These are phyloP conservation scores for Simplicillium aogashimaense DNA, from an alignment of 2,329 filamentous ascomycete species.

Conservation along the genomic window DNA sequence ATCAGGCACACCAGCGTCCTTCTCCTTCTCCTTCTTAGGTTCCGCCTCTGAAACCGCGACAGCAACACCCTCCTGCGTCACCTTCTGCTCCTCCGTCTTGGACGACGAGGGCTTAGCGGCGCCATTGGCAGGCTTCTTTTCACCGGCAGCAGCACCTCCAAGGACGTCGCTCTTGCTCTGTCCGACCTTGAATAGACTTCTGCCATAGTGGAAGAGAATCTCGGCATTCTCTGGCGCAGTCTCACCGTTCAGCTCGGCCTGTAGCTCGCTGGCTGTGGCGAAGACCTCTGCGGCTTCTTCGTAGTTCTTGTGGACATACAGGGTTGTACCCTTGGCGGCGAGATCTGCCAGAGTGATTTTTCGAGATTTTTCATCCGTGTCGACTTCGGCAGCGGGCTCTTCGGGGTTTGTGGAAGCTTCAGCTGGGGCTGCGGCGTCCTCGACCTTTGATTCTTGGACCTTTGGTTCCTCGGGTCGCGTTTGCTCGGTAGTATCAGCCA, in stretches of 20 bases:
- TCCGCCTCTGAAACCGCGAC: constrained; percentile 28
- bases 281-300: constrained; percentile 78
- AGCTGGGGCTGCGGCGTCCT: neutral
- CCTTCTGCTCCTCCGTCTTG: constrained; percentile 29
- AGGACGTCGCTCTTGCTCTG: constrained; percentile 92
- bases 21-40: constrained; percentile 19
- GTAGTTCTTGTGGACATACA: constrained; percentile 86
- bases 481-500: constrained; percentile 12
- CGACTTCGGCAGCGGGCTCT: constrained; percentile 20
- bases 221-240: constrained; percentile 86
- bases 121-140: constrained; percentile 34
- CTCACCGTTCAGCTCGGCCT: constrained; percentile 87
- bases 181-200: constrained; percentile 86
- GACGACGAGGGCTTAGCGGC: constrained; percentile 23
- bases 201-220: constrained; percentile 87
- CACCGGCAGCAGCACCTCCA: constrained; percentile 62
- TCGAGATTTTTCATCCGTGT: constrained; percentile 37
- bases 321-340: constrained; percentile 67
- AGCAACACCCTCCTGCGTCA: constrained; percentile 34
- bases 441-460: neutral
- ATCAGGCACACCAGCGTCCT: constrained; percentile 9
- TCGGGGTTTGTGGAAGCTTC: constrained; percentile 17
- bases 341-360: constrained; percentile 67
- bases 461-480: constrained; percentile 8
- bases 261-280: constrained; percentile 79